phyloP scores from a whole-genome alignment of 371 early-diverging fungal genomes.

The Zancudomyces culisetae region DNA sequence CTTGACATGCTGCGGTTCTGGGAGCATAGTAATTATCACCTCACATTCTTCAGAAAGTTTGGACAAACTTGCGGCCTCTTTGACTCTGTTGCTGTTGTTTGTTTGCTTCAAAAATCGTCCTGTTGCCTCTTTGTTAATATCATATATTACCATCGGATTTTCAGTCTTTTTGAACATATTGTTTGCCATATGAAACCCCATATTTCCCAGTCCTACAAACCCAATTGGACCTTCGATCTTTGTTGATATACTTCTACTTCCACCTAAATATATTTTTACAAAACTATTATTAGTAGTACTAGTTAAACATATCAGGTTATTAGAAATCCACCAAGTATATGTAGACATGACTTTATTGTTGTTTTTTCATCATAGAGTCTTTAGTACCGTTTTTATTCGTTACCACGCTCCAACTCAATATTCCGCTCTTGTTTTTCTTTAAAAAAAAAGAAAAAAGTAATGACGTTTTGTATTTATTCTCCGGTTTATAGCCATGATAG shows the following conservation, averaged over 20 bases:
- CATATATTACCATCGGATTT: constrained; percentile 43
- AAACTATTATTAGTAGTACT: neutral
- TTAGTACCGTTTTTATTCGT: too few species aligned
- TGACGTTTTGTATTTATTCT: too few species aligned
- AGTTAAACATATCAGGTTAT: too few species aligned
- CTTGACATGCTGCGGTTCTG: constrained; percentile 59
- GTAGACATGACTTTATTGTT: too few species aligned
- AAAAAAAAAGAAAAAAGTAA: too few species aligned
- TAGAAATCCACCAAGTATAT: too few species aligned
- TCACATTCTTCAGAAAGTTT: constrained; percentile 52
- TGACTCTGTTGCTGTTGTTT: constrained; percentile 14
- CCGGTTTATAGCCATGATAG: too few species aligned
- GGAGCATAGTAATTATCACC: constrained; percentile 85
- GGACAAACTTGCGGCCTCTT: constrained; percentile 31
- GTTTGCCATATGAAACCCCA: constrained; percentile 82
- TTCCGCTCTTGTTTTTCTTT: too few species aligned
- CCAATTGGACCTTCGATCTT: constrained; percentile 29
- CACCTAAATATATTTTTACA: neutral
- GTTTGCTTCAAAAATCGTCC: constrained; percentile 24
- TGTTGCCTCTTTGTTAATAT: constrained; percentile 36
- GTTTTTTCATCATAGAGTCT: too few species aligned
- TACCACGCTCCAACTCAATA: too few species aligned
- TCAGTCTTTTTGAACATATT: constrained; percentile 48
- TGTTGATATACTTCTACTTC: neutral
- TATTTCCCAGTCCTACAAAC: constrained; percentile 89